Evolutionary conservation across 805 yeast genomes (phyloP).

Genomic region (Candida ovalis): DNA sequence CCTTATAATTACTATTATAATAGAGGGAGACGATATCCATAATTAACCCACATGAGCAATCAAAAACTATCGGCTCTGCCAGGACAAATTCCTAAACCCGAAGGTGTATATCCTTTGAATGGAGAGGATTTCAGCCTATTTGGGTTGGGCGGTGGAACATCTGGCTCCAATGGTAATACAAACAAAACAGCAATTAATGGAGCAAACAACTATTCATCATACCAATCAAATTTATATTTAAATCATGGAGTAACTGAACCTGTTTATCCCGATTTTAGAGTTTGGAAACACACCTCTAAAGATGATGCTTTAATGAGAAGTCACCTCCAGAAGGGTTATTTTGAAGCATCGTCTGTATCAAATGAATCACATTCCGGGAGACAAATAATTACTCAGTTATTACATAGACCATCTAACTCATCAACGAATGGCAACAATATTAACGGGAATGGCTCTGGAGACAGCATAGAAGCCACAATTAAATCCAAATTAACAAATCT

Average conservation of each 20-base stretch:
- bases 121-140: constrained; percentile 13
- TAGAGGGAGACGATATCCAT: background rate
- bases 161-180: background rate
- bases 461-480: constrained; percentile 9
- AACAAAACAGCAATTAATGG: background rate
- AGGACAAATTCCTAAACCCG: constrained; percentile 25
- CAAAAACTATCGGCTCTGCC: constrained; percentile 8
- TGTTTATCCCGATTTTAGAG: constrained; percentile 64
- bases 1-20: too few relatives aligned
- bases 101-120: constrained; percentile 30
- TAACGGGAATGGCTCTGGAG: constrained; percentile 4
- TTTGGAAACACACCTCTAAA: constrained; percentile 59
- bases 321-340: constrained; percentile 66
- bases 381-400: constrained; percentile 42
- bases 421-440: constrained; percentile 7
- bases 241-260: constrained; percentile 6
- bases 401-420: constrained; percentile 26
- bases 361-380: constrained; percentile 73
- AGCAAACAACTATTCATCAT: background rate
- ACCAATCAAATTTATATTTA: background rate
- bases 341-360: constrained; percentile 56
- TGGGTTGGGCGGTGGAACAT: constrained; percentile 1
- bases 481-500: constrained; percentile 34
- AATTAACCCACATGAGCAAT: constrained; percentile 3
- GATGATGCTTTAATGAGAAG: constrained; percentile 54